phyloP scores from a whole-genome alignment of 2,329 filamentous ascomycete species.

The Daldinia eschscholtzii region DNA sequence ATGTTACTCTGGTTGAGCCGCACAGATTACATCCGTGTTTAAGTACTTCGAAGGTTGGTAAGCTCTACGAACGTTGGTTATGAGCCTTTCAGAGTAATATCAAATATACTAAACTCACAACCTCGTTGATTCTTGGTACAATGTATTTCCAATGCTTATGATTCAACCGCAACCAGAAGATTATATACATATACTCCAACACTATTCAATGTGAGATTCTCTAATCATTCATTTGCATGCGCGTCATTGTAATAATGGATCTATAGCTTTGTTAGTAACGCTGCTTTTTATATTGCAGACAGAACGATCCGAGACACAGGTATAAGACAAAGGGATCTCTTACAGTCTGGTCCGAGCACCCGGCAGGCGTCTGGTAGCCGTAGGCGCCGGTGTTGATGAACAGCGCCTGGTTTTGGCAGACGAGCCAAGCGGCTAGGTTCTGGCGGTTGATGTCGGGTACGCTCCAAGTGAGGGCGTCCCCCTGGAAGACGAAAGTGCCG shows the following conservation, averaged over 20 bases:
- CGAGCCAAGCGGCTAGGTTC: constrained; percentile 70
- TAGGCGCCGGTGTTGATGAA: constrained; percentile 72
- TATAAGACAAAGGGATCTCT: constrained; percentile 41
- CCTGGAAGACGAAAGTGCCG: constrained; percentile 68
- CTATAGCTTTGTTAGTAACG: constrained; percentile 20
- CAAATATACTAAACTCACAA: not conserved
- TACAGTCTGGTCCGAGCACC: constrained; percentile 70
- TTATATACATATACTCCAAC: not conserved
- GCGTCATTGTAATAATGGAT: constrained; percentile 42
- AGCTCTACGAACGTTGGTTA: not conserved
- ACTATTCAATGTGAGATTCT: not conserved
- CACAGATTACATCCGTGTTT: not conserved
- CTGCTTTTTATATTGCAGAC: not conserved
- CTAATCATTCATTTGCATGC: constrained; percentile 32
- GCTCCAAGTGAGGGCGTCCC: constrained; percentile 70
- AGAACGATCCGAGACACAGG: not conserved
- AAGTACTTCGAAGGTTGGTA: not conserved
- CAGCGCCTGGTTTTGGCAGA: constrained; percentile 64
- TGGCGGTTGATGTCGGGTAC: constrained; percentile 62
- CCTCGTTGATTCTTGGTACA: not conserved
- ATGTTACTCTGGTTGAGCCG: not conserved
- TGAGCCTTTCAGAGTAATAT: not conserved
- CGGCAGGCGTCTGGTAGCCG: constrained; percentile 67
- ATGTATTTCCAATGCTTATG: not conserved
- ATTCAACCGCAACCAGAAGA: not conserved